Evolutionary conservation across 2,329 filamentous ascomycete species (phyloP).

Genomic region (Cladosporium sp.): DNA sequence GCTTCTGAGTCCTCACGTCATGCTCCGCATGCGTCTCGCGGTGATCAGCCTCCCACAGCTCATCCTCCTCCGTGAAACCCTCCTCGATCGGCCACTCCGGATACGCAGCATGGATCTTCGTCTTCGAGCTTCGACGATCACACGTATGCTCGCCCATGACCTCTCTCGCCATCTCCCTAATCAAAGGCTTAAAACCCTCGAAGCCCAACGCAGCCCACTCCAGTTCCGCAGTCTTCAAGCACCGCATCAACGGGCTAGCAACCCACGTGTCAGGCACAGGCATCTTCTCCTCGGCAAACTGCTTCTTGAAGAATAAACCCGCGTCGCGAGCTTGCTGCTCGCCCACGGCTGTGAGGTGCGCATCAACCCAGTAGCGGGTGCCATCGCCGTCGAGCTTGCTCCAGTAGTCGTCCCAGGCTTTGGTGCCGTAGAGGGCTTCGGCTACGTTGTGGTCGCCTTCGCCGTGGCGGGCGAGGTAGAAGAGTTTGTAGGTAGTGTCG

Average conservation of each 20-base stretch:
- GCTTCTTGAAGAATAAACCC: conserved; percentile 58
- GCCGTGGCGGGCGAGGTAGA: conserved; percentile 68
- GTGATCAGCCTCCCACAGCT: conserved; percentile 43
- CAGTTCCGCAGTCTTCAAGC: conserved; percentile 61
- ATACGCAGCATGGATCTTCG: conserved; percentile 54
- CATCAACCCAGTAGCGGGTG: conserved; percentile 63
- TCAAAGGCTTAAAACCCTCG: conserved; percentile 55
- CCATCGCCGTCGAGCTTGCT: conserved; percentile 63
- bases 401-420: conserved; percentile 70
- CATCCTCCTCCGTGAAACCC: conserved; percentile 61
- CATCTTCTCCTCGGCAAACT: conserved; percentile 56
- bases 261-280: conserved; percentile 66
- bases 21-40: conserved; percentile 53
- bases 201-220: conserved; percentile 60
- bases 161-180: conserved; percentile 67
- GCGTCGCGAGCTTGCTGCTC: conserved; percentile 59
- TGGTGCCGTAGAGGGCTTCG: conserved; percentile 66
- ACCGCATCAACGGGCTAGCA: conserved; percentile 63
- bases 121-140: conserved; percentile 59
- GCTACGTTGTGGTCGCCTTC: conserved; percentile 65
- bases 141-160: conserved; percentile 69
- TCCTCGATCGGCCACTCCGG: conserved; percentile 59
- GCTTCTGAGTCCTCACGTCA: conserved; percentile 25
- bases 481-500: conserved; percentile 61
- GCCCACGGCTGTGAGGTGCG: conserved; percentile 61